phyloP scores from a whole-genome alignment of 78 protist species.

The Paulinella micropora region DNA sequence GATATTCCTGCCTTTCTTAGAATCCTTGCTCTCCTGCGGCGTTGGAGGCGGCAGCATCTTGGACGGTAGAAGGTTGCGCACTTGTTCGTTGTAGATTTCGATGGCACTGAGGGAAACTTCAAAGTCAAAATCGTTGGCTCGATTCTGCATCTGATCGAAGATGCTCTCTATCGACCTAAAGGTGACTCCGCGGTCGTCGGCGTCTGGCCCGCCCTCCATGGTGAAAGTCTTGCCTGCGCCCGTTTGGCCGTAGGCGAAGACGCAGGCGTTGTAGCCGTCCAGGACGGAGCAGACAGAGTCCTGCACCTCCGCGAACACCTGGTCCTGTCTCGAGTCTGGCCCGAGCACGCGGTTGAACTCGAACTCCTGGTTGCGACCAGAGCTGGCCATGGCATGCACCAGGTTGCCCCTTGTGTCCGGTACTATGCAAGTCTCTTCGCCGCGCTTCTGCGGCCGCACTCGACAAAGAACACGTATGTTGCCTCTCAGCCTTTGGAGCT shows the following conservation, averaged over 20 bases:
- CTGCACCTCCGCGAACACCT: constrained; percentile 47
- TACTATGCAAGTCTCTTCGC: too few relatives aligned
- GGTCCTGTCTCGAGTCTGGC: constrained; percentile 31
- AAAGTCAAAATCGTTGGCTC: not conserved
- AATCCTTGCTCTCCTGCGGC: not conserved
- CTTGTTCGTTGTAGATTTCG: not conserved
- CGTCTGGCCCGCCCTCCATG: constrained; percentile 42
- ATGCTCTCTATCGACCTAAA: not conserved
- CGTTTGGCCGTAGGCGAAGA: constrained; percentile 68
- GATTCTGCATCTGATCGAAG: not conserved
- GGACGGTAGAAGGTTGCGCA: not conserved
- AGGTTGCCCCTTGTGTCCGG: too few relatives aligned
- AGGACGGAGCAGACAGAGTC: constrained; percentile 52
- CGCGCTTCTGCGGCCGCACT: too few relatives aligned
- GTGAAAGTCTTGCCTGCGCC: constrained; percentile 65
- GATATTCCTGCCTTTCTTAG: not conserved
- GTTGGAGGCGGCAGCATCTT: not conserved
- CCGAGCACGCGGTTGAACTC: constrained; percentile 52
- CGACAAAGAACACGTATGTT: too few relatives aligned
- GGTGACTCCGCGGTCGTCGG: not conserved
- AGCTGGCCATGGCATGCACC: too few relatives aligned
- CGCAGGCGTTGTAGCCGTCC: constrained; percentile 68
- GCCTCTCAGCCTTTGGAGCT: too few relatives aligned
- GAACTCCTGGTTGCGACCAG: too few relatives aligned
- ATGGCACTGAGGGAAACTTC: not conserved